These are phyloP conservation scores for Calonectria pteridis DNA, from an alignment of 2,329 filamentous ascomycete genomes.

Conservation along the genomic window DNA sequence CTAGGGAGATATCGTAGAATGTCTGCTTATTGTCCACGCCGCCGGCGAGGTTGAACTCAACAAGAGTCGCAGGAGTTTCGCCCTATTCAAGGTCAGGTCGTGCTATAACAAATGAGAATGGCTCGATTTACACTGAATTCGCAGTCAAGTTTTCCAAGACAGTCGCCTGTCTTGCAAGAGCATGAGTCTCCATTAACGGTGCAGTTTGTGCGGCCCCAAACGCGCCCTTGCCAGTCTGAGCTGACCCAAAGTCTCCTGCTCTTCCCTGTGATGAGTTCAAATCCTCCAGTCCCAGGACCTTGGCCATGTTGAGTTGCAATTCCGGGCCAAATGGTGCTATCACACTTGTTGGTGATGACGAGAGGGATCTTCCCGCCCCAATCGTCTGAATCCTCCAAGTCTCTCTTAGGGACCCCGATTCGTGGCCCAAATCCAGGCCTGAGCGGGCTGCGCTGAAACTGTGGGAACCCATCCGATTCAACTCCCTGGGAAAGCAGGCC, in stretches of 20 bases:
- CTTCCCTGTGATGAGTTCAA: conserved; percentile 71
- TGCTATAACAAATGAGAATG: not conserved
- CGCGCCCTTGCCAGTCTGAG: conserved; percentile 81
- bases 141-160: conserved; percentile 77
- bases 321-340: conserved; percentile 80
- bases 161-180: conserved; percentile 82
- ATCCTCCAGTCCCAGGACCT: conserved; percentile 76
- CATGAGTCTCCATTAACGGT: conserved; percentile 76
- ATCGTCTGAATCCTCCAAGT: conserved; percentile 43
- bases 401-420: conserved; percentile 36
- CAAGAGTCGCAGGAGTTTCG: conserved; percentile 79
- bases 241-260: conserved; percentile 74
- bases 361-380: conserved; percentile 66
- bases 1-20: conserved; percentile 87
- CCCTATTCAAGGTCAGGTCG: conserved; percentile 63
- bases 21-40: conserved; percentile 71
- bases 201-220: conserved; percentile 90
- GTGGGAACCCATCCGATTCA: conserved; percentile 28
- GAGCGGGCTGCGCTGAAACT: conserved; percentile 40
- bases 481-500: conserved; percentile 35
- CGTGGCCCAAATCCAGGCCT: conserved; percentile 44
- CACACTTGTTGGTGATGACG: conserved; percentile 78
- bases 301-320: conserved; percentile 79
- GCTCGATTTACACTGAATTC: conserved; percentile 70
- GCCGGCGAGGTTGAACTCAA: conserved; percentile 82